These are phyloP conservation scores for Pleurotus salmoneostramineus DNA, from an alignment of 768 basidiomycete genomes.

Conservation along the genomic window DNA sequence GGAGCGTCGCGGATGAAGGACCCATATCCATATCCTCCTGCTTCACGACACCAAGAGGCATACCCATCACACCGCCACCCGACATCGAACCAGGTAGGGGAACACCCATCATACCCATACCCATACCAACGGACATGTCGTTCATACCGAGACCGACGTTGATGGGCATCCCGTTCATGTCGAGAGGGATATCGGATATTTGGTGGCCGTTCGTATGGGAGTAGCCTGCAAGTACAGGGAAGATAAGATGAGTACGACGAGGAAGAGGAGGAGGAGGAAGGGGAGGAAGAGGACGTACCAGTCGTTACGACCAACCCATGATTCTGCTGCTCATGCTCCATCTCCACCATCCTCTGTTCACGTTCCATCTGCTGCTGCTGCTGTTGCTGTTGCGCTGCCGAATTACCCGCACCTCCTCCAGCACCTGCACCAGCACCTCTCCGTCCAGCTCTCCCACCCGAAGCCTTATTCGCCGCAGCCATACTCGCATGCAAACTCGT, in stretches of 20 bases:
- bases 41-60: slow-evolving; percentile 28
- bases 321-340: not conserved
- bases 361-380: not conserved
- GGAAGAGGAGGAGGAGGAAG: not conserved
- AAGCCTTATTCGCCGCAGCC: slow-evolving; percentile 51
- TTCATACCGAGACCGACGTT: not conserved
- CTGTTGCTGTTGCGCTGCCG: not conserved
- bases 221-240: not conserved
- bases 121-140: not conserved
- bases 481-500: slow-evolving; percentile 81
- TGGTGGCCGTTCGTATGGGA: not conserved
- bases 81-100: no score
- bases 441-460: slow-evolving; percentile 8
- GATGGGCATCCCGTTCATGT: not conserved
- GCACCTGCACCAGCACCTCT: not conserved
- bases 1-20: slow-evolving; percentile 19
- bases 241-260: not conserved
- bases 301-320: not conserved
- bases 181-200: not conserved
- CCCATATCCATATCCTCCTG: slow-evolving; percentile 27
- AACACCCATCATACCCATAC: not conserved
- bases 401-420: not conserved
- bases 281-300: not conserved
- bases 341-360: not conserved
- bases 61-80: not conserved